These are phyloP conservation scores for Albugo laibachii DNA, from an alignment of 352 stramenopile species.

Conservation along the genomic window DNA sequence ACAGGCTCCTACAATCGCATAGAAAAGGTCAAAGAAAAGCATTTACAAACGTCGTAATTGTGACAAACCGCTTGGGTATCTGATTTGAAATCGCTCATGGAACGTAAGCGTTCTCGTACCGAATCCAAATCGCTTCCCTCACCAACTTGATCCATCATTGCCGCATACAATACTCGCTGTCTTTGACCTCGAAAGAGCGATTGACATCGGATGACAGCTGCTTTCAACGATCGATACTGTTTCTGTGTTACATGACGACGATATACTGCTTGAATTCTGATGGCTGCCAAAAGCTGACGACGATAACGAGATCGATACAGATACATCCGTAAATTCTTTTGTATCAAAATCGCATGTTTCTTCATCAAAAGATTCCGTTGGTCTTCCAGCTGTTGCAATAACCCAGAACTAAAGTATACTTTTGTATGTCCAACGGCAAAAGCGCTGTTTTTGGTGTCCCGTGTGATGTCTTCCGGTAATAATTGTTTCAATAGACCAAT, in stretches of 20 bases:
- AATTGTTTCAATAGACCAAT: constrained; percentile 53
- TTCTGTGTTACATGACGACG: constrained; percentile 17
- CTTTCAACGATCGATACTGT: constrained; percentile 24
- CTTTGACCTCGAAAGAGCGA: constrained; percentile 27
- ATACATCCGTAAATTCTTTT: constrained; percentile 49
- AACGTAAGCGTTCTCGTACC: no score
- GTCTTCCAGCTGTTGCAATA: constrained; percentile 83
- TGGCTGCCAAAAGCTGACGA: constrained; percentile 16
- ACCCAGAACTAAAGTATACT: constrained; percentile 76
- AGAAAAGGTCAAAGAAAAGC: no score
- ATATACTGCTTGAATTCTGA: constrained; percentile 28
- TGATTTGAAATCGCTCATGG: no score
- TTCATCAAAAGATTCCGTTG: constrained; percentile 53
- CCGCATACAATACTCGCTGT: constrained; percentile 29
- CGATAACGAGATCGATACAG: constrained; percentile 35
- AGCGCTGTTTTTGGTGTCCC: constrained; percentile 29
- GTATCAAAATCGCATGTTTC: constrained; percentile 47
- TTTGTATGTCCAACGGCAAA: constrained; percentile 65
- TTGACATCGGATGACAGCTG: constrained; percentile 31
- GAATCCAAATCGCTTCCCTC: constrained; percentile 11
- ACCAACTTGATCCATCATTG: constrained; percentile 23
- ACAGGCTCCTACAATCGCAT: constrained; percentile 43
- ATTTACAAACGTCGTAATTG: no score
- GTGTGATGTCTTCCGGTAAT: constrained; percentile 30
- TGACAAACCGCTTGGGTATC: no score